Evolutionary conservation across 352 stramenopile genomes (phyloP), one percentile per base, ranked within the genome.

Genomic region (Aphanomyces cochlioides): DNA sequence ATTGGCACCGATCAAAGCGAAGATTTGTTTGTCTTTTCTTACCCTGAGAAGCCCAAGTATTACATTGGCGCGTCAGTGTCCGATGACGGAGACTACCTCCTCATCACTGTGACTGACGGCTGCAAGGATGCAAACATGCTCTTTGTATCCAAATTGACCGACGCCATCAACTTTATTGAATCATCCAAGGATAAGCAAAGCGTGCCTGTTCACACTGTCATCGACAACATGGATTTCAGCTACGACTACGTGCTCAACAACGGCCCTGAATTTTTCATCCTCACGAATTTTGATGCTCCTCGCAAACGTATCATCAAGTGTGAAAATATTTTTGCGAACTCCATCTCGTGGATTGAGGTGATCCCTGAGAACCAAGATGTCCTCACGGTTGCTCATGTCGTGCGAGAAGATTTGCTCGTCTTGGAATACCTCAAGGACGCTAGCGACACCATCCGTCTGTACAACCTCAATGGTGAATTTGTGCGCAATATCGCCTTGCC

Each of bases 71-170:
- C 79, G 0, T 76, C 89, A 38, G 84, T 96, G 45, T 88, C 88
- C 45, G 85, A 92, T 56, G 85, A 93, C 47, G 87, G 88, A 72
- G 85, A 89, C 70, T 87, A 79, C 61, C 69, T 96, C 41, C 60
- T 96, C 39, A 70, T 96, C 40, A 89, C 78, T 58, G 76, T 95
- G 21, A 80, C 84, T 67, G 87, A 96, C 58, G 85, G 85, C 47
- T 97, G 87, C 82, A 94, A 94, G 78, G 93, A 92, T 60, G 87
- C 90, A 56, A 95, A 96, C 72, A 92, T 90, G 87, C 73, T 97
- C 34, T 89, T 92, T 57, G 61, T 91, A 7, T 83, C 83, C n/a
- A 74, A 88, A 39, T 57, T 91, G 28, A 71, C 60, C 12, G 75
- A 73, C 41, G 90, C 91, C 72, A 12, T 64, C 8, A 19, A 68